These are phyloP conservation scores for Mycogone perniciosa DNA, from an alignment of 2,329 filamentous ascomycete genomes.

Conservation along the genomic window DNA sequence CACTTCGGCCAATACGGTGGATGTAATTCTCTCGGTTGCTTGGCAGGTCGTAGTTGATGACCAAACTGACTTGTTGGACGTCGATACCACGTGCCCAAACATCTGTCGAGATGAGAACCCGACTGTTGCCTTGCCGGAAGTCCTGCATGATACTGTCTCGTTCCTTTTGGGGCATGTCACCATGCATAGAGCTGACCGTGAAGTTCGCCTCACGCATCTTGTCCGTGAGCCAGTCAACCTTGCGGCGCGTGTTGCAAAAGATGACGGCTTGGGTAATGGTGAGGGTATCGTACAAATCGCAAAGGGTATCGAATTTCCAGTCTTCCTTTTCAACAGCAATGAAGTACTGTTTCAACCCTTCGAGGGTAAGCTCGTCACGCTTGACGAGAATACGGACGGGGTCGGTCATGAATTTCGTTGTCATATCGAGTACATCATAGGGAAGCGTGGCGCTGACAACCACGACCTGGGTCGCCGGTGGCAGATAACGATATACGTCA, in stretches of 20 bases:
- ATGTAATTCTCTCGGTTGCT: conserved; percentile 99
- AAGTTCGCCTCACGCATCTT: conserved; percentile 99
- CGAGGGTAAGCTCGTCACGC: conserved; percentile 95
- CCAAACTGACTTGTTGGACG: conserved; percentile 94
- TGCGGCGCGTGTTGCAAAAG: conserved; percentile 97
- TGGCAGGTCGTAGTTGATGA: conserved; percentile 98
- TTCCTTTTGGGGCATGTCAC: conserved; percentile 98
- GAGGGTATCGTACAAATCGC: conserved; percentile 96
- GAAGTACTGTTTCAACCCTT: conserved; percentile 98
- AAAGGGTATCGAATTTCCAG: conserved; percentile 99
- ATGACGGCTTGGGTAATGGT: conserved; percentile 99
- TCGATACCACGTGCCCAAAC: conserved; percentile 98
- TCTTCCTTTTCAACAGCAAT: conserved; percentile 99
- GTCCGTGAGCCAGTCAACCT: conserved; percentile 99
- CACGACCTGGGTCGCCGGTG: conserved; percentile 95
- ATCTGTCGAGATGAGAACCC: conserved; percentile 94
- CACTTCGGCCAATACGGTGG: conserved; percentile 92
- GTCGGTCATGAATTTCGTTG: conserved; percentile 99
- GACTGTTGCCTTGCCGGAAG: conserved; percentile 92
- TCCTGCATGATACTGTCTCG: conserved; percentile 99
- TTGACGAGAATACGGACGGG: conserved; percentile 95
- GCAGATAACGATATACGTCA: conserved; percentile 95
- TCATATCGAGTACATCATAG: conserved; percentile 98
- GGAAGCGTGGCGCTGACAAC: conserved; percentile 94
- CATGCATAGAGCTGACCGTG: conserved; percentile 97